A percentile compares a stretch with the other conserved stretches of the same genome.
Conservation (phyloP, 768 basidiomycete species). For the Arthromyces matolae region DNA sequence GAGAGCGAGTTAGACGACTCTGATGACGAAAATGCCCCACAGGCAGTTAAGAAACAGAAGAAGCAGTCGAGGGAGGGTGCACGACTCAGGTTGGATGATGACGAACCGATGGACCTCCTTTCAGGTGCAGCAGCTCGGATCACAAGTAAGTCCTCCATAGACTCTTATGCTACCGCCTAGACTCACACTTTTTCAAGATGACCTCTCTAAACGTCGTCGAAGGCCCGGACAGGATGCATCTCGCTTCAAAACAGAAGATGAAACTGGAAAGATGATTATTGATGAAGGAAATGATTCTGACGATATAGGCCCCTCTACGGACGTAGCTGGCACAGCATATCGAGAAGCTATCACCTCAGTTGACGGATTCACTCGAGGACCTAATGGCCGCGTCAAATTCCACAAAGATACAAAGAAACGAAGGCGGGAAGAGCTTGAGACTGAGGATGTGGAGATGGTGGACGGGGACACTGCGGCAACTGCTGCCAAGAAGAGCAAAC, state of each 20-base stretch:
- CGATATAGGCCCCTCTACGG: constrained; percentile 37
- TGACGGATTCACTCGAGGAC: constrained; percentile 86
- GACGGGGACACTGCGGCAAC: constrained; percentile 51
- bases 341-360: constrained; percentile 76
- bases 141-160: constrained; percentile 54
- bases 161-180: background rate
- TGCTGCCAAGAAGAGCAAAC: constrained; percentile 51
- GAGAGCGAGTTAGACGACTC: constrained; percentile 85
- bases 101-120: constrained; percentile 93
- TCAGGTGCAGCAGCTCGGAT: constrained; percentile 71
- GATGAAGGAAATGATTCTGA: constrained; percentile 53
- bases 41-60: constrained; percentile 23
- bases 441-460: constrained; percentile 72
- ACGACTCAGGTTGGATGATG: constrained; percentile 80
- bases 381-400: constrained; percentile 85
- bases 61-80: constrained; percentile 39
- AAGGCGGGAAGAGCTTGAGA: constrained; percentile 62
- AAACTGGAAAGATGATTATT: constrained; percentile 78
- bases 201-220: constrained; percentile 48
- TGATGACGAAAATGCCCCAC: constrained; percentile 50
- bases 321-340: constrained; percentile 77
- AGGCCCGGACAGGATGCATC: constrained; percentile 85
- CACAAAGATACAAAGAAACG: constrained; percentile 97
- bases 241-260: constrained; percentile 83
- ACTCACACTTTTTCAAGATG: constrained; percentile 28